Base-by-base conservation (phyloP, 805 yeast genomes). In the Candida insectalens region DNA sequence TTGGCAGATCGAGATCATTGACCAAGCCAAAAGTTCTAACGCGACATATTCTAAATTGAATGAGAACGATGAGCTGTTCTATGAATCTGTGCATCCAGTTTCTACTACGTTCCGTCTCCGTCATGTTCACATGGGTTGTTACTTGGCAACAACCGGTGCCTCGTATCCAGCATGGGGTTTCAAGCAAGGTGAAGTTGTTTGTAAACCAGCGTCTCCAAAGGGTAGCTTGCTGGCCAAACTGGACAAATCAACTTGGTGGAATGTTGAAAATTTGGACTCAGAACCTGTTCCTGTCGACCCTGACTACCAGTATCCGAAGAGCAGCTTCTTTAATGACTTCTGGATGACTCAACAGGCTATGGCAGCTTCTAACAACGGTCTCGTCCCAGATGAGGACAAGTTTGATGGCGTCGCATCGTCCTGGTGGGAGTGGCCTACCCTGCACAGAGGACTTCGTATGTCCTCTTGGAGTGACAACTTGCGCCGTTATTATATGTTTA, bases 131-230 rank as follows among this genome's bases (percentile, higher is more conserved):
- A 55, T 85, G 49, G 81, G 82, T 27, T 94, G 96, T 56, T 88
- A 87, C 56, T 63, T 92, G 51, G 83, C 88, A 44, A 83, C 89
- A 10, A 69, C 92, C 8, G 96, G 96, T 29, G 61, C 65, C 44
- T 55, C 73, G 17, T 77, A 88, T 51, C 99, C 99, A 14, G 77
- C 75, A 13, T 92, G 99, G 99, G 99, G 98, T 15, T 92, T 89
- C 71, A 74, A 85, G 54, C 99, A 92, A 65, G 95, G 95, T 42
- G 94, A 83, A 56, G 83, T 83, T 27, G 71, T 77, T 6, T 83
- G 94, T 56, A 72, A 72, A 42, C 50, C 62, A 5, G 55, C 71
- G 1, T 62, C 76, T 49, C 57, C 71, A 19, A 42, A 55, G 8
- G 62, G 63, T 35, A 29, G 36, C 12, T 13, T 44, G 1, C 17